phyloP scores from a whole-genome alignment of 495 filamentous ascomycete species.

The Trichocladium uniseriatum region DNA sequence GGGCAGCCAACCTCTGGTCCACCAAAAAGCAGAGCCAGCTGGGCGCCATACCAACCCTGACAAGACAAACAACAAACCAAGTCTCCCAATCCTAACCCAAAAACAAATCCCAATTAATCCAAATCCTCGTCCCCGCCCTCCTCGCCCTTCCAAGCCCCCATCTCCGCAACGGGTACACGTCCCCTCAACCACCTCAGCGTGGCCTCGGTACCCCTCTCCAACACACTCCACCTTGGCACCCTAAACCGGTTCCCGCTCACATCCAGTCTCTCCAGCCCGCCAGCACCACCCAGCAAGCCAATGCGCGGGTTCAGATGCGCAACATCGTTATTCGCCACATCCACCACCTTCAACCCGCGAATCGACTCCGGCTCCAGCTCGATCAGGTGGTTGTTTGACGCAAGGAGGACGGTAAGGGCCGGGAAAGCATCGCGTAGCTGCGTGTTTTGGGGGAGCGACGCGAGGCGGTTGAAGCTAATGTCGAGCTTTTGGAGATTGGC shows the following conservation, averaged over 20 bases:
- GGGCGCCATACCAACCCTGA: too few relatives aligned
- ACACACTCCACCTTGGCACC: conserved; percentile 76
- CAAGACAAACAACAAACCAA: too few relatives aligned
- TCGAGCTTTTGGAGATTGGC: conserved; percentile 67
- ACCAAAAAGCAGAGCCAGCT: too few relatives aligned
- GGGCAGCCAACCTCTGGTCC: too few relatives aligned
- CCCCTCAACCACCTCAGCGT: conserved; percentile 76
- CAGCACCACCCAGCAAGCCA: conserved; percentile 55
- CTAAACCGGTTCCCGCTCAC: conserved; percentile 75
- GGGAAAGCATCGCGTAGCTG: conserved; percentile 49
- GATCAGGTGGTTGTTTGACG: conserved; percentile 65
- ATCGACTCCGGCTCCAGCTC: conserved; percentile 65
- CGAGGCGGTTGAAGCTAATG: conserved; percentile 68
- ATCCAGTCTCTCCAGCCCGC: conserved; percentile 46
- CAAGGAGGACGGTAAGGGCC: conserved; percentile 53
- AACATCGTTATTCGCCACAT: conserved; percentile 78
- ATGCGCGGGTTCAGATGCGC: conserved; percentile 64
- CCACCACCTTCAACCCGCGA: conserved; percentile 63
- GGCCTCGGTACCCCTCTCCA: conserved; percentile 82
- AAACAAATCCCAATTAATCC: conserved; percentile 16
- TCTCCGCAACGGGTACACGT: conserved; percentile 61
- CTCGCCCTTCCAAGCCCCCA: conserved; percentile 37
- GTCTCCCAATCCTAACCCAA: neutral
- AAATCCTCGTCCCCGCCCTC: conserved; percentile 28
- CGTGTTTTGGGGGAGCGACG: conserved; percentile 50